Percentiles rank a stretch among this genome's conserved stretches.
Conservation (phyloP, 2,329 filamentous ascomycete species). For the Teratosphaeriaceae sp. region DNA sequence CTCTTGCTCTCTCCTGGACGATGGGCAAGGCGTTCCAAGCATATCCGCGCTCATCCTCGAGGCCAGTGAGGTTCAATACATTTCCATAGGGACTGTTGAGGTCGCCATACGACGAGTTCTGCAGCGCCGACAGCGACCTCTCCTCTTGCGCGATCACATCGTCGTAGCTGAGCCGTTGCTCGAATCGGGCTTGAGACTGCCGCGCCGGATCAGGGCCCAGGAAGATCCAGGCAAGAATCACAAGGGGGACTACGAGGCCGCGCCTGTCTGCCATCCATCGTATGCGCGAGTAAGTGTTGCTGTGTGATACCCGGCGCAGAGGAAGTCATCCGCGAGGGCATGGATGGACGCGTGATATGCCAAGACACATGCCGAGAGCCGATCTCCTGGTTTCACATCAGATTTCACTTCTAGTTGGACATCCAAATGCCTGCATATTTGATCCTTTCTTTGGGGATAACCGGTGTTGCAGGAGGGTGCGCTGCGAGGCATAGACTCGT, state of each 20-base stretch:
- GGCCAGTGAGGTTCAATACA: conserved; percentile 58
- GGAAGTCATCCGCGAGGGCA: too few species aligned
- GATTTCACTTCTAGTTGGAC: too few species aligned
- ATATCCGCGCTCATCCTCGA: conserved; percentile 66
- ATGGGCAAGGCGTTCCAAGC: conserved; percentile 67
- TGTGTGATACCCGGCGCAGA: too few species aligned
- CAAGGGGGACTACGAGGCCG: neutral
- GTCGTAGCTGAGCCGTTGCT: conserved; percentile 39
- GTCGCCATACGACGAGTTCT: conserved; percentile 45
- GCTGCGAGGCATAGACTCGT: too few species aligned
- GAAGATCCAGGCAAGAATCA: conserved; percentile 1
- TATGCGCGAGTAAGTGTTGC: too few species aligned
- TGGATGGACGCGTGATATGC: too few species aligned
- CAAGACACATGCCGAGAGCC: too few species aligned
- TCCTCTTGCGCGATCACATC: conserved; percentile 46
- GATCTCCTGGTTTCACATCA: too few species aligned
- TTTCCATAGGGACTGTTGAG: conserved; percentile 40
- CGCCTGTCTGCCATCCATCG: conserved; percentile 1
- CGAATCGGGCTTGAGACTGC: conserved; percentile 25
- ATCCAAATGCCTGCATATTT: too few species aligned
- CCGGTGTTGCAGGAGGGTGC: too few species aligned
- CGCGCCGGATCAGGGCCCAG: neutral
- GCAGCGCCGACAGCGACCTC: conserved; percentile 43
- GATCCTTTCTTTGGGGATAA: too few species aligned
- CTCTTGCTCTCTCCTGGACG: conserved; percentile 59